Percentiles rank a stretch among this genome's conserved stretches.
Evolutionary conservation across 176 grass and related monocot species (phyloP).

Genomic region (Triticum turgidum): DNA sequence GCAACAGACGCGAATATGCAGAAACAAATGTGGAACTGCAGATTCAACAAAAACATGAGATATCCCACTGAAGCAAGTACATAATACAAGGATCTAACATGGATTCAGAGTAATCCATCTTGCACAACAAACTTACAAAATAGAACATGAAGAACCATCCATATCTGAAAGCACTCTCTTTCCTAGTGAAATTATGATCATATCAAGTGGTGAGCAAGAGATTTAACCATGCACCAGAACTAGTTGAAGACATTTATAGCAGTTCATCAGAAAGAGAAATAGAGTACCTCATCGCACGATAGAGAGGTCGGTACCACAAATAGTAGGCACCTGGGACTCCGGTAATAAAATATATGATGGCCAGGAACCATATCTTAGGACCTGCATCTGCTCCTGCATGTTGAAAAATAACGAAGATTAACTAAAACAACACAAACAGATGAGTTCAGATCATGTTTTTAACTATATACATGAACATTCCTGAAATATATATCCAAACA

Average conservation of each 20-base stretch:
- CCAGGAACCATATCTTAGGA: constrained; percentile 76
- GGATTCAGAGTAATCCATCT: neutral
- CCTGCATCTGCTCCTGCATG: constrained; percentile 67
- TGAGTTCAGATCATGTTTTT: neutral
- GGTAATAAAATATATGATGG: constrained; percentile 70
- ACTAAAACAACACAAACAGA: neutral
- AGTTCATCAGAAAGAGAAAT: neutral
- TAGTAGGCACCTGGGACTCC: constrained; percentile 76
- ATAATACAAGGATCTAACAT: neutral
- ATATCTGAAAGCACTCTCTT: constrained; percentile 80
- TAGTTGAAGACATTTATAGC: neutral
- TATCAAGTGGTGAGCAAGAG: neutral
- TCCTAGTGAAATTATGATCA: constrained; percentile 45
- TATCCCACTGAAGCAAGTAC: neutral
- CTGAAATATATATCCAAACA: too few species aligned
- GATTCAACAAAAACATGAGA: constrained; percentile 12
- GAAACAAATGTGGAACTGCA: constrained; percentile 65
- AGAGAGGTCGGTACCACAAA: constrained; percentile 85
- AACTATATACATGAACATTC: neutral
- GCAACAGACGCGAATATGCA: constrained; percentile 56
- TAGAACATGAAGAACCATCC: constrained; percentile 96
- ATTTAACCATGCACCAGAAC: neutral
- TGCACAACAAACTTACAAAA: constrained; percentile 47
- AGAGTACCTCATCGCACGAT: constrained; percentile 77
- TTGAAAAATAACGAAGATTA: neutral